A percentile compares a stretch with the other conserved stretches of the same genome.
Evolutionary conservation across 1,284 basidiomycete species (phyloP).

Genomic region (Heterobasidion irregulare): DNA sequence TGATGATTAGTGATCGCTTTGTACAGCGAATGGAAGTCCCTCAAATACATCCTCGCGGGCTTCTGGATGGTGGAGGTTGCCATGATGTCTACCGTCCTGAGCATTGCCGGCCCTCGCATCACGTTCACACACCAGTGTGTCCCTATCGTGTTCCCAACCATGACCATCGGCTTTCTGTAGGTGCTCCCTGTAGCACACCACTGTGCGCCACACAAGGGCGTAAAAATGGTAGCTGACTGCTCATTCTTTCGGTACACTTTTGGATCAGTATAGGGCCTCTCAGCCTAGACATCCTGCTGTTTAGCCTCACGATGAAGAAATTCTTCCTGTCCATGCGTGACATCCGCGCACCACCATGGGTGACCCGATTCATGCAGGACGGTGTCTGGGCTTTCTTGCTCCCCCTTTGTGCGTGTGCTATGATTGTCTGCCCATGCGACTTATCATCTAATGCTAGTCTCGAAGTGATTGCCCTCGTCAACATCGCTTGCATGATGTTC

Average conservation of each 20-base stretch:
- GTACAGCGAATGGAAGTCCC: neutral
- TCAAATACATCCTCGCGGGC: neutral
- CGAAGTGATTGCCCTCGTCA: slow-evolving; percentile 14
- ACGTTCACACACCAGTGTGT: neutral
- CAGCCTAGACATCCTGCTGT: neutral
- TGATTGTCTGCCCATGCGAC: neutral
- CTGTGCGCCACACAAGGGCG: neutral
- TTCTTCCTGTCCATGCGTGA: slow-evolving; percentile 12
- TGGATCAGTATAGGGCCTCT: neutral
- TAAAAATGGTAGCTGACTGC: neutral
- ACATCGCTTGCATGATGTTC: slow-evolving; percentile 12
- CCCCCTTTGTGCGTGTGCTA: slow-evolving; percentile 5
- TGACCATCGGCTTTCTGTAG: neutral
- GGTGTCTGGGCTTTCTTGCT: slow-evolving; percentile 21
- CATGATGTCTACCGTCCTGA: neutral
- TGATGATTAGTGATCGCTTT: neutral
- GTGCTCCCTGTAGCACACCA: neutral
- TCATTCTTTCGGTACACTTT: too few species aligned
- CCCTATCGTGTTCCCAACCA: neutral
- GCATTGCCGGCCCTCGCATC: neutral
- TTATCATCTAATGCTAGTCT: neutral
- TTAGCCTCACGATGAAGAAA: neutral
- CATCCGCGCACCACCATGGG: slow-evolving; percentile 16
- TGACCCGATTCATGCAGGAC: slow-evolving; percentile 17
- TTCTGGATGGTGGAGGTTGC: neutral